Percentiles rank a stretch among this genome's conserved stretches.
Evolutionary conservation across 345 rosid genomes (phyloP).

Genomic region (Linum usitatissimum): DNA sequence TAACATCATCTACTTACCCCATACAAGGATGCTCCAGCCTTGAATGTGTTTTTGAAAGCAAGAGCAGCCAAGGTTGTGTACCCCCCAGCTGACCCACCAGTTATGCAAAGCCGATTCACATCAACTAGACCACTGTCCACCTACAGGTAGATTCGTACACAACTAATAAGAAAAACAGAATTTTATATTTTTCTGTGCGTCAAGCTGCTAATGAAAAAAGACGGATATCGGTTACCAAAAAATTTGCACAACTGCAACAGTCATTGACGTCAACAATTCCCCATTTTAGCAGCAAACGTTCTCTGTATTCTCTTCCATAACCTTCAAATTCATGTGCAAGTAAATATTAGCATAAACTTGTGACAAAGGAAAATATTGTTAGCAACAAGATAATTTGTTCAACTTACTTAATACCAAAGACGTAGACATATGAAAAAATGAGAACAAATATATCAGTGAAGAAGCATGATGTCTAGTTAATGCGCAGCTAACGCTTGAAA

Average conservation of each 20-base stretch:
- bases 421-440: background rate
- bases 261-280: conserved; percentile 94
- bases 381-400: background rate
- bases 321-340: conserved; percentile 32
- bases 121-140: conserved; percentile 72
- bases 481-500: background rate
- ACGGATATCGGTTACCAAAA: conserved; percentile 43
- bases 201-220: background rate
- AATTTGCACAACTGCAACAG: conserved; percentile 88
- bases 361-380: background rate
- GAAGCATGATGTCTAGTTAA: background rate
- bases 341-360: conserved; percentile 4
- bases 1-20: conserved; percentile 48
- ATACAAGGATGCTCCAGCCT: conserved; percentile 86
- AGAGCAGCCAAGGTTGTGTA: conserved; percentile 92
- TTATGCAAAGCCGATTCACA: conserved; percentile 64
- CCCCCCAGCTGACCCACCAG: conserved; percentile 99
- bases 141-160: conserved; percentile 28
- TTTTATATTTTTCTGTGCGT: conserved; percentile 3
- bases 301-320: conserved; percentile 90
- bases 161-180: conserved; percentile 1
- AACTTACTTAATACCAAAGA: background rate
- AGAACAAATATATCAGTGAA: background rate
- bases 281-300: conserved; percentile 64
- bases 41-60: conserved; percentile 73